Evolutionary conservation across 305 asterid species (phyloP).

Genomic region (Plantago lanceolata): DNA sequence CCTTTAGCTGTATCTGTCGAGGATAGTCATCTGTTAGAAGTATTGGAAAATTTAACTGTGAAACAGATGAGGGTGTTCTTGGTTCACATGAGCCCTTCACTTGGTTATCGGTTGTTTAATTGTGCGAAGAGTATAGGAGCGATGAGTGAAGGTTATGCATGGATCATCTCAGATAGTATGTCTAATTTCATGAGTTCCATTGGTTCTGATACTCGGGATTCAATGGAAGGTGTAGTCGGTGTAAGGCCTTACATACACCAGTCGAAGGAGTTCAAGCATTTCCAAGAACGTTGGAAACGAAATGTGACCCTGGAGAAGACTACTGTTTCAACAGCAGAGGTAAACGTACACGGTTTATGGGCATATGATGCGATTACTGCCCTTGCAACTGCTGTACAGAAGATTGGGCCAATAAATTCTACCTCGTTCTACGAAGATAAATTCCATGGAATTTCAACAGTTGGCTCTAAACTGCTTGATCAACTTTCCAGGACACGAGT

Average conservation of each 20-base stretch:
- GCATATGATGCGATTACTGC: slow-evolving; percentile 49
- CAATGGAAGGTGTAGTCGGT: slow-evolving; percentile 13
- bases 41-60: not conserved
- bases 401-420: slow-evolving; percentile 11
- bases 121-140: not conserved
- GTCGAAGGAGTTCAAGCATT: slow-evolving; percentile 19
- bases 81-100: slow-evolving; percentile 9
- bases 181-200: slow-evolving; percentile 1
- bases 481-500: slow-evolving; percentile 28
- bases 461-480: slow-evolving; percentile 32
- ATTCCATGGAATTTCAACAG: slow-evolving; percentile 21
- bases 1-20: slow-evolving; percentile 25
- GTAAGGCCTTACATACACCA: slow-evolving; percentile 27
- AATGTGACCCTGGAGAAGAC: slow-evolving; percentile 12
- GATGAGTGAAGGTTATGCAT: slow-evolving; percentile 13
- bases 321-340: slow-evolving; percentile 11
- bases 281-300: slow-evolving; percentile 36
- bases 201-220: not conserved
- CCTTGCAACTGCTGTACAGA: slow-evolving; percentile 40
- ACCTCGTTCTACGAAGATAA: slow-evolving; percentile 1
- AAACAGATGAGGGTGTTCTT: slow-evolving; percentile 3
- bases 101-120: not conserved
- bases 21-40: slow-evolving; percentile 26
- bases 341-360: slow-evolving; percentile 45
- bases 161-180: slow-evolving; percentile 2